Conservation (phyloP, 805 yeast species). For the Saccharomycopsis sp. region DNA sequence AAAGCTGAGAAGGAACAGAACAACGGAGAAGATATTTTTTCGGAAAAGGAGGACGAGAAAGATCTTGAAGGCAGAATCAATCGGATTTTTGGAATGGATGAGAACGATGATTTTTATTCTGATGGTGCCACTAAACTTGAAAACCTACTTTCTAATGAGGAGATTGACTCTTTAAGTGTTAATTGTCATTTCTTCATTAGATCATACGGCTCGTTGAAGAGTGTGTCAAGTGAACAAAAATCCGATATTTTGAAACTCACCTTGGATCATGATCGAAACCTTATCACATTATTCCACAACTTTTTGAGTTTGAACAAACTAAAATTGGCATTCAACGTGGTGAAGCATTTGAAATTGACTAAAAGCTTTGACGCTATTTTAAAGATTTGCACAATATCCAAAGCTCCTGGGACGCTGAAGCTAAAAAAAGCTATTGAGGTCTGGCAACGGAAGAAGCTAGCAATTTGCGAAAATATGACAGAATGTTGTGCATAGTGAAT, state of each 20-base stretch:
- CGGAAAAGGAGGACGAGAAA: background rate
- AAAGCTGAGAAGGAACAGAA: no score
- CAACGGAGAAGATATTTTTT: no score
- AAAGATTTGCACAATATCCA: constrained; percentile 8
- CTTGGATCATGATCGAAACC: constrained; percentile 12
- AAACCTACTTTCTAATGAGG: no score
- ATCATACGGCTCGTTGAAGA: constrained; percentile 3
- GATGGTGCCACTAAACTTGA: no score
- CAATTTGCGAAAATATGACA: no score
- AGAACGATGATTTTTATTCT: constrained; percentile 3
- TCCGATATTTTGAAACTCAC: background rate
- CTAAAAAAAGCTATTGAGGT: constrained; percentile 9
- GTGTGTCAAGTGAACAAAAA: background rate
- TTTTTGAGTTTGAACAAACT: constrained; percentile 4
- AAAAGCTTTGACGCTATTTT: constrained; percentile 10
- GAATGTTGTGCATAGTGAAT: no score
- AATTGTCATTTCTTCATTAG: background rate
- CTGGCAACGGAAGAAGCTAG: constrained; percentile 10
- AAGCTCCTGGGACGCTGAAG: background rate
- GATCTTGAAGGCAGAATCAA: background rate
- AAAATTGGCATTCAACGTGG: constrained; percentile 13
- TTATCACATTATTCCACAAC: constrained; percentile 12
- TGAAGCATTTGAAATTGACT: constrained; percentile 10
- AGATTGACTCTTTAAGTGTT: background rate
- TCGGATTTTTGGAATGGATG: no score